Evolutionary conservation across 768 basidiomycete species (phyloP).

Genomic region (Pisolithus sp.): DNA sequence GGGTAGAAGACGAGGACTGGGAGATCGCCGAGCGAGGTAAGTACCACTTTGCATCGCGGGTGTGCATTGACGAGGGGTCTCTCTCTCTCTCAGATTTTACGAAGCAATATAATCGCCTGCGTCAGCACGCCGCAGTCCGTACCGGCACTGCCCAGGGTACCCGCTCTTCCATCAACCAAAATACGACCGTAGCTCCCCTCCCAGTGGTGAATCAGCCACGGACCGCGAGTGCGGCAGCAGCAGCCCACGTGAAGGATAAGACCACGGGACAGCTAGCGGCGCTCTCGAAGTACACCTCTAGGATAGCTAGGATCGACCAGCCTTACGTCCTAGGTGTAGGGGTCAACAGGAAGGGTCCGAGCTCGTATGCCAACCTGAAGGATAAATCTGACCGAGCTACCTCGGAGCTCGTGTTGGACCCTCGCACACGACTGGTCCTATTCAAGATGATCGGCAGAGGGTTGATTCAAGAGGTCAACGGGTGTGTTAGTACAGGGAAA

Average conservation of each 20-base stretch:
- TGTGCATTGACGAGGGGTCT: not conserved
- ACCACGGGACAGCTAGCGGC: conserved; percentile 68
- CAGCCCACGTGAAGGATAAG: conserved; percentile 43
- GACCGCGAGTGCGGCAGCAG: conserved; percentile 13
- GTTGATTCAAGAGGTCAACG: conserved; percentile 84
- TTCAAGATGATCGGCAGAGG: conserved; percentile 95
- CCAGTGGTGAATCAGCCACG: conserved; percentile 70
- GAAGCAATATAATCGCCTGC: conserved; percentile 93
- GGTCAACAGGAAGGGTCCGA: conserved; percentile 89
- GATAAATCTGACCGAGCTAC: conserved; percentile 98
- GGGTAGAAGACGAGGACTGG: conserved; percentile 86
- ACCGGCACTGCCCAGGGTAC: conserved; percentile 61
- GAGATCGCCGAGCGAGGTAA: conserved; percentile 77
- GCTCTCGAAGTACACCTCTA: conserved; percentile 70
- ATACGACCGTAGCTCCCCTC: conserved; percentile 49
- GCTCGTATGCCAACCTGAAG: conserved; percentile 80
- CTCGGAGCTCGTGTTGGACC: conserved; percentile 93
- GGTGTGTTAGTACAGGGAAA: conserved; percentile 96
- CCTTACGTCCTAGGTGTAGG: conserved; percentile 66
- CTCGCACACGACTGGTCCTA: conserved; percentile 87
- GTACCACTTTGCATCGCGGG: conserved; percentile 11
- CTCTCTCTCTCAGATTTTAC: conserved; percentile 71
- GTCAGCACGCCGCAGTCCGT: conserved; percentile 84
- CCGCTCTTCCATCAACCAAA: conserved; percentile 44
- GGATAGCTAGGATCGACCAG: conserved; percentile 66